Evolutionary conservation across 352 stramenopile genomes (phyloP).

Genomic region (Phytophthora uliginosa): DNA sequence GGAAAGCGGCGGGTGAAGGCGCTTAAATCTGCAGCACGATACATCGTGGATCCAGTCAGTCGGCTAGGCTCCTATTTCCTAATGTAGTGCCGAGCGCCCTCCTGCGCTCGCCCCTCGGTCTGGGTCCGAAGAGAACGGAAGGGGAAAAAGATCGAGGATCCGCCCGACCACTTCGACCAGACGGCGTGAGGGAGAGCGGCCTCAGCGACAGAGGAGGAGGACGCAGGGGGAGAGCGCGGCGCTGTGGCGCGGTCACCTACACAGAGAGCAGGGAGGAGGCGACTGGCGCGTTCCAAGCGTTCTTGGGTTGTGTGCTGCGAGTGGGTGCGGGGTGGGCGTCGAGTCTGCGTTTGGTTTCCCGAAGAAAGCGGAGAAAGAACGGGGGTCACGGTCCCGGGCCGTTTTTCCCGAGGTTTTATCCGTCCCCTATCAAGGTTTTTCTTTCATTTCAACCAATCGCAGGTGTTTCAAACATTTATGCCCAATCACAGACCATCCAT

Average conservation of each 20-base stretch:
- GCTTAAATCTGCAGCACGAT: slow-evolving; percentile 32
- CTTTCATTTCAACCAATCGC: slow-evolving; percentile 33
- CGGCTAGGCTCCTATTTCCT: background rate
- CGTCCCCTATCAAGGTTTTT: slow-evolving; percentile 8
- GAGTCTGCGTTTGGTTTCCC: slow-evolving; percentile 33
- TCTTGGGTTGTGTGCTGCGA: slow-evolving; percentile 43
- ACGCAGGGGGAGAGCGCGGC: background rate
- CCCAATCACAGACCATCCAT: background rate
- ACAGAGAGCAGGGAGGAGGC: slow-evolving; percentile 25
- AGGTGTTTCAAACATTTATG: background rate
- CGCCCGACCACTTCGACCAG: slow-evolving; percentile 14
- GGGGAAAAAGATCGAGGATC: slow-evolving; percentile 35
- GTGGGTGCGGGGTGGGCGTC: slow-evolving; percentile 30
- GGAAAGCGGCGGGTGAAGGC: slow-evolving; percentile 32
- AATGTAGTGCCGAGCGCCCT: background rate
- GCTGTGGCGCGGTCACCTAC: slow-evolving; percentile 21
- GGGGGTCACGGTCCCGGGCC: slow-evolving; percentile 9
- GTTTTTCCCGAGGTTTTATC: slow-evolving; percentile 21
- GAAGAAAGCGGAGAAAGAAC: slow-evolving; percentile 30
- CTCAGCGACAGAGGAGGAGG: background rate
- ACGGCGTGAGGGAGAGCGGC: background rate
- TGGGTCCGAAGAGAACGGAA: slow-evolving; percentile 9
- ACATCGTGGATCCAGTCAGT: slow-evolving; percentile 18
- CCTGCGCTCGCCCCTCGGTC: slow-evolving; percentile 3
- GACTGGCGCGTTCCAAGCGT: slow-evolving; percentile 34